phyloP scores from a whole-genome alignment of 2,329 filamentous ascomycete species.

The Fusarium albosuccineum region DNA sequence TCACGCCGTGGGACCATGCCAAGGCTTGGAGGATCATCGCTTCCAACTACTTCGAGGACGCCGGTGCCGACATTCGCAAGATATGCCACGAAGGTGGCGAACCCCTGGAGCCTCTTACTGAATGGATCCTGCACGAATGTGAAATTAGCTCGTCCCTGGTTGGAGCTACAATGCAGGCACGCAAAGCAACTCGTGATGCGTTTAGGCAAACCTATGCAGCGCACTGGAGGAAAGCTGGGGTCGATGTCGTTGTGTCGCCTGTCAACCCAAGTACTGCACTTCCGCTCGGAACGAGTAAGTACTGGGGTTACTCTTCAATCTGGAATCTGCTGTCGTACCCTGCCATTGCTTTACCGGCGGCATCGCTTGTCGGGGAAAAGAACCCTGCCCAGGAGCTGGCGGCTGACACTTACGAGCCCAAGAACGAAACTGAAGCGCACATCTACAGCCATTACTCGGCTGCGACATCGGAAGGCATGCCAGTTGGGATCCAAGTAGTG shows the following conservation, averaged over 20 bases:
- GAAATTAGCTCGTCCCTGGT: background rate
- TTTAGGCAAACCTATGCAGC: background rate
- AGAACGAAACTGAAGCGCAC: background rate
- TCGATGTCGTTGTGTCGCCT: background rate
- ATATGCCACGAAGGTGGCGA: background rate
- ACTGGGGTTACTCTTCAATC: background rate
- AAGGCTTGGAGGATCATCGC: background rate
- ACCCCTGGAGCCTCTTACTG: background rate
- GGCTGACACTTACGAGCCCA: background rate
- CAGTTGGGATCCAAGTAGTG: background rate
- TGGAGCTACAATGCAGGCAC: background rate
- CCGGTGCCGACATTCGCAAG: background rate
- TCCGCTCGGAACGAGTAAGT: background rate
- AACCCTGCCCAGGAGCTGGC: background rate
- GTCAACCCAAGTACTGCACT: background rate
- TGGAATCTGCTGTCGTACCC: background rate
- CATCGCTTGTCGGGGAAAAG: background rate
- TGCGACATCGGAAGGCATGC: background rate
- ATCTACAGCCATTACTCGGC: background rate
- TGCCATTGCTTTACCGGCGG: background rate
- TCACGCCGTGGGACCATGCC: background rate
- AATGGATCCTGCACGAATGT: background rate
- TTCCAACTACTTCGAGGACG: background rate
- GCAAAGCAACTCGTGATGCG: background rate
- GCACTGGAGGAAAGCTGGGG: background rate